Evolutionary conservation across 805 yeast genomes (phyloP), one percentile per base, ranked within the genome.

Genomic region (Saccharomycopsis amapae): DNA sequence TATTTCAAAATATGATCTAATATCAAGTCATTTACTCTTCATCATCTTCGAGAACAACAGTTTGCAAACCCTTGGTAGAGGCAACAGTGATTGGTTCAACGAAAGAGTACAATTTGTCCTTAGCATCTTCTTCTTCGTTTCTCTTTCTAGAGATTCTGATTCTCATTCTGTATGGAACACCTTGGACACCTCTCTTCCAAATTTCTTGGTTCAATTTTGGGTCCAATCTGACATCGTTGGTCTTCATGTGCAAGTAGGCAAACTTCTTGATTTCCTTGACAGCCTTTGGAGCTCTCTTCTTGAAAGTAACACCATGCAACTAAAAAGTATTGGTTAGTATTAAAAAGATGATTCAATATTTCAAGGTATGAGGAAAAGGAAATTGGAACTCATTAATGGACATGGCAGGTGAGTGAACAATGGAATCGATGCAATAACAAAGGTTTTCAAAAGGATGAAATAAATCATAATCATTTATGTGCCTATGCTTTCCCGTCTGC

Each of bases 151-250:
- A 88, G 76, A 93, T 89, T 79, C 96, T 89, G 71, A 93, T 80
- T 80, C 98, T 89, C 74, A 93, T 71, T 82, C 96, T 89, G 87
- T 76, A 78, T 71, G 95, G 96, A 67, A 87, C 95, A 79, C 97
- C 97, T 81, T 89, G 88, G 77, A 93, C 82, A 80, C 98, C 98
- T 79, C 95, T 89, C 75, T 86, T 84, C 98, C 98, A 93, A 78
- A 93, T 79, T 68, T 83, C 94, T 75, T 89, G 93, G 85, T 93
- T 93, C 74, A 93, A 79, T 75, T 81, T 86, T 69, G 98, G 97
- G 76, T 93, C 97, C 66, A 93, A 76, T 81, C 98, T 93, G 73
- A 93, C 97, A 72, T 93, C 99, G 58, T 84, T 74, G 65, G 99
- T 93, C 71, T 97, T 97, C 93, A 93, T 87, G 85, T 90, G 97